A percentile compares a stretch with the other conserved stretches of the same genome.
phyloP scores from a whole-genome alignment of 2,329 filamentous ascomycete genomes.

The Pezicula rhizophila region DNA sequence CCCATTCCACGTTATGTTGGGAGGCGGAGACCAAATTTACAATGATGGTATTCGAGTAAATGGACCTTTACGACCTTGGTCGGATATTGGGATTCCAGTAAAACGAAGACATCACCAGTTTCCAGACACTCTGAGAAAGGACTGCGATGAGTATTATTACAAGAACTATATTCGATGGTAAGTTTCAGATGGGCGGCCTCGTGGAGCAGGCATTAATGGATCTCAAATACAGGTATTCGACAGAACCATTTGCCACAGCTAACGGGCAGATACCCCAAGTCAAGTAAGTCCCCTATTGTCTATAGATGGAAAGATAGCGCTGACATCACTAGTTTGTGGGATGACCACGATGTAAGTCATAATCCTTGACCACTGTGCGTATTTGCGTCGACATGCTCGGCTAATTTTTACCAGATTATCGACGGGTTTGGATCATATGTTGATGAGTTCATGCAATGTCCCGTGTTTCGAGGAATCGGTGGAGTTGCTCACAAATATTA shows the following conservation, averaged over 20 bases:
- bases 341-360: constrained; percentile 77
- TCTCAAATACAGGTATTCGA: constrained; percentile 59
- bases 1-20: constrained; percentile 93
- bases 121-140: constrained; percentile 68
- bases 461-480: constrained; percentile 87
- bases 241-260: constrained; percentile 76
- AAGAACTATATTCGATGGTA: constrained; percentile 77
- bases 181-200: constrained; percentile 51
- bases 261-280: constrained; percentile 92
- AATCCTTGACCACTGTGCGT: constrained; percentile 52
- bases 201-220: constrained; percentile 47
- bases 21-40: constrained; percentile 93
- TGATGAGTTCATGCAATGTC: constrained; percentile 85
- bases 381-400: constrained; percentile 37
- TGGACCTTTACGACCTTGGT: constrained; percentile 78
- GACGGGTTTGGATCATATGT: constrained; percentile 93
- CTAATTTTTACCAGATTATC: constrained; percentile 57
- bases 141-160: constrained; percentile 86
- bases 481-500: constrained; percentile 97
- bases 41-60: constrained; percentile 86
- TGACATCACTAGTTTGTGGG: constrained; percentile 59
- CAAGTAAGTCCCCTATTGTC: constrained; percentile 40
- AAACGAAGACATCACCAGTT: constrained; percentile 77
- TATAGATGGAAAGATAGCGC: no score
- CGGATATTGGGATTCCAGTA: constrained; percentile 73